Percentiles rank a stretch among this genome's conserved stretches.
phyloP scores from a whole-genome alignment of 257 asterid genomes.

The Ajuga chamaepitys region DNA sequence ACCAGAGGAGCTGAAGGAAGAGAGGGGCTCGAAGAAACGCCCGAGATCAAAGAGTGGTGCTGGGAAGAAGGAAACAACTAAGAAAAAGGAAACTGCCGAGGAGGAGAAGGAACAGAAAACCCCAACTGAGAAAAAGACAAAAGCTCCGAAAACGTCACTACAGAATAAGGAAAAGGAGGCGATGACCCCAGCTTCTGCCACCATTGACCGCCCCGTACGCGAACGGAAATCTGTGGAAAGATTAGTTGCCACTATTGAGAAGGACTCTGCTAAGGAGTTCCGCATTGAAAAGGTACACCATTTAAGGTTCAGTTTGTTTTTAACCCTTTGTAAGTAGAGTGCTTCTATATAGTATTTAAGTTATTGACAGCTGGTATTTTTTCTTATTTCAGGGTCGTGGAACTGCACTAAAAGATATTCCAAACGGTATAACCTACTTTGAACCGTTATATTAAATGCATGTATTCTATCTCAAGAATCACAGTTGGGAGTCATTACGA shows the following conservation, averaged over 20 bases:
- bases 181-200: conserved; percentile 49
- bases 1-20: conserved; percentile 26
- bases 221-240: conserved; percentile 93
- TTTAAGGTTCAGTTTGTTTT: not conserved
- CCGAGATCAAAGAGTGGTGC: conserved; percentile 38
- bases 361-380: not conserved
- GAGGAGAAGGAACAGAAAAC: conserved; percentile 34
- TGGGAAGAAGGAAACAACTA: conserved; percentile 25
- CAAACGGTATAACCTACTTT: conserved; percentile 53
- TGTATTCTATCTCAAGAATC: not conserved
- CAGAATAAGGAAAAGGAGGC: conserved; percentile 44
- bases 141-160: conserved; percentile 20
- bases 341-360: not conserved
- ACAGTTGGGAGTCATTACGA: not conserved
- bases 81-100: conserved; percentile 37
- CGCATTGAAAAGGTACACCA: conserved; percentile 65
- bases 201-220: conserved; percentile 81
- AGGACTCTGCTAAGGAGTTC: conserved; percentile 55
- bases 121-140: conserved; percentile 22
- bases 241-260: conserved; percentile 74
- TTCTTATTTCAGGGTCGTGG: conserved; percentile 79
- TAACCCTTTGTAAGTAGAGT: not conserved
- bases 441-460: not conserved
- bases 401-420: conserved; percentile 88
- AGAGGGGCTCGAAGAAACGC: conserved; percentile 44